Evolutionary conservation across 768 basidiomycete species (phyloP).

Genomic region (Mycena floridula): DNA sequence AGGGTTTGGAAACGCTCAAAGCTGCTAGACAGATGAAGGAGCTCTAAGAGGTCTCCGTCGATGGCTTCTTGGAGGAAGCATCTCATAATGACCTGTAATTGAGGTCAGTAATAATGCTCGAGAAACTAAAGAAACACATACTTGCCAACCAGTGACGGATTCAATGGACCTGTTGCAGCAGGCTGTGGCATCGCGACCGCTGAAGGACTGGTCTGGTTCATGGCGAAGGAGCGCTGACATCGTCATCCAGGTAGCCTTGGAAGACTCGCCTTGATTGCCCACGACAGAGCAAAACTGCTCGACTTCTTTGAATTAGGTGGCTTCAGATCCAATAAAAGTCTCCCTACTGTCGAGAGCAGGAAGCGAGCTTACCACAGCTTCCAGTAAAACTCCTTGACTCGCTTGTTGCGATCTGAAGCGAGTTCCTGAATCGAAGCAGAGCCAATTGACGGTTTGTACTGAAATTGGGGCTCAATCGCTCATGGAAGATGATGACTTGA

Average conservation of each 20-base stretch:
- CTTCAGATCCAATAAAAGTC: constrained; percentile 82
- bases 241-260: constrained; percentile 70
- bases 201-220: too few relatives aligned
- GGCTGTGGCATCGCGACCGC: too few relatives aligned
- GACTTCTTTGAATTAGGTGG: constrained; percentile 64
- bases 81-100: constrained; percentile 89
- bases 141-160: constrained; percentile 98
- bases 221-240: constrained; percentile 81
- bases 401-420: constrained; percentile 71
- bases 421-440: constrained; percentile 93
- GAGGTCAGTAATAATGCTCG: constrained; percentile 4
- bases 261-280: constrained; percentile 88
- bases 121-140: constrained; percentile 32
- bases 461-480: constrained; percentile 76
- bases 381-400: constrained; percentile 99
- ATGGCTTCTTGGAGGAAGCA: constrained; percentile 90
- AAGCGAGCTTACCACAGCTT: constrained; percentile 85
- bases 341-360: constrained; percentile 77
- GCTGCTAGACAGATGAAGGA: constrained; percentile 96
- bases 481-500: constrained; percentile 74
- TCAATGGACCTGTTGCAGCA: constrained; percentile 99
- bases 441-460: constrained; percentile 82
- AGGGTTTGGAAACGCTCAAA: too few relatives aligned
- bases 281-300: constrained; percentile 91
- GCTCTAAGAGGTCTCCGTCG: constrained; percentile 91